Base-by-base conservation (phyloP, 2,329 filamentous ascomycete species). In the Cercospora sp. region DNA sequence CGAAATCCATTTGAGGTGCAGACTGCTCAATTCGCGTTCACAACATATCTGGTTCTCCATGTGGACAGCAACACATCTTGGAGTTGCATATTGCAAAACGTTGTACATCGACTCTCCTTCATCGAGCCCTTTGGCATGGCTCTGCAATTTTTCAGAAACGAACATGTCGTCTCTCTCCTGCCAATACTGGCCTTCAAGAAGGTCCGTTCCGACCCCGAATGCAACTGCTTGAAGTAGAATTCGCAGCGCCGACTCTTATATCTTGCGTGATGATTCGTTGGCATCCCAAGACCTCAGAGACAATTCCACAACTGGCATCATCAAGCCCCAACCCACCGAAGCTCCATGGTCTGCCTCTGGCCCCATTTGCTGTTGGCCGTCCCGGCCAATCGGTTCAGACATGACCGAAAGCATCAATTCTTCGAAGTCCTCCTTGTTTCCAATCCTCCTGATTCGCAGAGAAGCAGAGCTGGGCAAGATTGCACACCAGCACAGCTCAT, bases 281-380 rank as follows among this genome's bases (percentile, higher is more conserved):
- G 0, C 23, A 1, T 1, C 26, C 2, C 13, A 26, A 53, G 23
- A 1, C 5, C 48, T 3, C 20, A 9, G 48, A 0, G 1, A 0
- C 23, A n/a, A 13, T 6, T 3, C 48, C 48, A 53, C 20, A 23
- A 8, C 23, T 53, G 8, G 23, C 48, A n/a, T 8, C 12, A 1
- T 28, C 23, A 0, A 53, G 6, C 23, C 26, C 48, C 8, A 8
- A n/a, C 16, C 6, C 20, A 16, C 20, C 48, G 9, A 26, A 23
- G 23, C 48, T 28, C 48, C 45, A 16, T 16, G 33, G 13, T 39
- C 13, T 39, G 33, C 33, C 33, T 39, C 13, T 7, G 13, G 13
- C 33, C 33, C 31, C 28, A 30, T 30, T 39, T 16, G 4, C 36
- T n/a, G 36, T 39, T n/a, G 16, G 36, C 36, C 36, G 36, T n/a